Base-by-base conservation (phyloP, 148 eudicot species). In the Talinum fruticosum region DNA sequence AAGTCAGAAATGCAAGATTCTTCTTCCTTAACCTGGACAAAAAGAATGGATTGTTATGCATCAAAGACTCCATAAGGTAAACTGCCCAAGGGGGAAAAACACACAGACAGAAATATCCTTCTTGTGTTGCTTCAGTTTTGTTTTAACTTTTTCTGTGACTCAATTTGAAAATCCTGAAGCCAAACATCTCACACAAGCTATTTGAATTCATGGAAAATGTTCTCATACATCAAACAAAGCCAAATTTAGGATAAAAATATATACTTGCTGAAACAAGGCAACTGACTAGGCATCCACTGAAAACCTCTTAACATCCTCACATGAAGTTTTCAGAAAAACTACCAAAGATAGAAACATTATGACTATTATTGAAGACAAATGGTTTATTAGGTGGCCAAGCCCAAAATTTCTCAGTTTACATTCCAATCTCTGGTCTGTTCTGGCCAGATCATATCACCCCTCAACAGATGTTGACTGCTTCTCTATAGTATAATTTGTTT, bases 1-100 rank as follows among this genome's bases (percentile, higher is more conserved):
- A 84, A 72, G 44, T 80, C 79, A 67, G 75, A 59, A 78, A 83
- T 61, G 53, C 74, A 78, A 59, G 85, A 82, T 59, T 67, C 80
- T 23, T 80, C 81, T 57, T 77, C 81, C 83, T 71, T 79, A 57
- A 59, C 82, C 88, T 83, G 71, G 34, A 32, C 23, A 73, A 30
- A 80, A 72, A 47, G 29, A 79, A 76, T 4, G 35, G 26, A 36
- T 38, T 6, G 21, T 80, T 28, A 29, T 68, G 49, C 13, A 69
- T 44, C 69, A 59, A 65, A 57, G 32, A 34, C 51, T 44, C 70
- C 10, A n/a, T 14, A 65, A 64, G 74, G 28, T 44, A 34, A 69
- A 76, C 13, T 4, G n/a, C n/a, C 26, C 0, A 41, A 41, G 47
- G n/a, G 19, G 32, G 34, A 24, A 8, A 21, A 74, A 35, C 28